Evolutionary conservation across 1,284 basidiomycete species (phyloP).

Genomic region (Rhizoctonia solani): DNA sequence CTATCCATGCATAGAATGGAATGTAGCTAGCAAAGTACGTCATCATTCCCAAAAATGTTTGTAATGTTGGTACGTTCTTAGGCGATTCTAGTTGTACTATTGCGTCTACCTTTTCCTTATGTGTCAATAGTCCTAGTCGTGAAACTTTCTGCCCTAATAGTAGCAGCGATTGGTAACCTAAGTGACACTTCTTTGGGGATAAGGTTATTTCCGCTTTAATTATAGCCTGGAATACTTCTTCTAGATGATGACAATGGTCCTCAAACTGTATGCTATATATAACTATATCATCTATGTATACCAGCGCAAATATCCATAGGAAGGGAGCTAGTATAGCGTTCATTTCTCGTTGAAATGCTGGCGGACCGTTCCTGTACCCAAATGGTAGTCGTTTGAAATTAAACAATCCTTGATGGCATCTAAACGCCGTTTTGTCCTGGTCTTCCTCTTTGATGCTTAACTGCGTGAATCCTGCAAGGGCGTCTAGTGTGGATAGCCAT

Average conservation of each 20-base stretch:
- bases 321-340: conserved; percentile 47
- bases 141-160: conserved; percentile 48
- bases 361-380: conserved; percentile 49
- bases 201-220: conserved; percentile 45
- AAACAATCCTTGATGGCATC: conserved; percentile 48
- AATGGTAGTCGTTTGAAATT: conserved; percentile 53
- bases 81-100: conserved; percentile 43
- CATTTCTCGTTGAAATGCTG: conserved; percentile 51
- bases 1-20: conserved; percentile 45
- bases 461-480: conserved; percentile 50
- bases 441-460: conserved; percentile 44
- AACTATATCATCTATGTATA: conserved; percentile 55
- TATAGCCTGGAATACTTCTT: conserved; percentile 45
- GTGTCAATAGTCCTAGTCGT: conserved; percentile 44
- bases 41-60: conserved; percentile 47
- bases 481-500: conserved; percentile 48
- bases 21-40: conserved; percentile 43
- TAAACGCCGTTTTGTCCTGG: conserved; percentile 48
- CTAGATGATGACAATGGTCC: conserved; percentile 47
- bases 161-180: conserved; percentile 46
- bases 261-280: conserved; percentile 46
- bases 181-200: conserved; percentile 46
- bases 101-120: conserved; percentile 45
- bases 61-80: conserved; percentile 41
- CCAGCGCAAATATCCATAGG: conserved; percentile 51